These are phyloP conservation scores for Botrytis galanthina DNA, from an alignment of 2,329 filamentous ascomycete genomes.

Conservation along the genomic window DNA sequence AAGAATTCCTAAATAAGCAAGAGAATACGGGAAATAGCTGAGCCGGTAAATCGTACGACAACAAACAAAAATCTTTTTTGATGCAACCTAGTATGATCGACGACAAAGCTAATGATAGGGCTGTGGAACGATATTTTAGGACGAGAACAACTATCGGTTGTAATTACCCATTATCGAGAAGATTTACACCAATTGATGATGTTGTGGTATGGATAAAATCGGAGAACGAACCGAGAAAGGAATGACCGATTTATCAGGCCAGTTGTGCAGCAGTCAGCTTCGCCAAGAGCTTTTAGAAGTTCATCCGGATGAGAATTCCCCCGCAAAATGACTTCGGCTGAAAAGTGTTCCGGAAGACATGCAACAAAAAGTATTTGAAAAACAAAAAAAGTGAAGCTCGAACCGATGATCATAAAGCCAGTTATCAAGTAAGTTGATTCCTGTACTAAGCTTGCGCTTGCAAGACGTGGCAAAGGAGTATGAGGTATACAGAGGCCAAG, in stretches of 20 bases:
- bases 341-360: constrained; percentile 21
- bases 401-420: background rate
- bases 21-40: background rate
- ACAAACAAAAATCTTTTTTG: background rate
- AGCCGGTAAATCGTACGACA: background rate
- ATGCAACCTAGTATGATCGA: background rate
- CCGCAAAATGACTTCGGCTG: constrained; percentile 15
- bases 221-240: background rate
- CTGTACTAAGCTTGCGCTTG: background rate
- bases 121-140: background rate
- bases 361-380: constrained; percentile 7
- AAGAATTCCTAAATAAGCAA: background rate
- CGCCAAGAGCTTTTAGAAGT: constrained; percentile 12
- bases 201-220: background rate
- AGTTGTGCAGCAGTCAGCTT: constrained; percentile 12
- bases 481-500: background rate
- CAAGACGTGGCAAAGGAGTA: background rate
- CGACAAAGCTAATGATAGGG: background rate
- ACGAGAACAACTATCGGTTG: background rate
- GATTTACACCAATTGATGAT: background rate
- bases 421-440: background rate
- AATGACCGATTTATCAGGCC: constrained; percentile 1
- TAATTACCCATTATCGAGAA: background rate
- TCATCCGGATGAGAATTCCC: constrained; percentile 17
- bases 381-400: background rate